Conservation (phyloP, 371 early-diverging fungal species). For the Mortierella sp. region DNA sequence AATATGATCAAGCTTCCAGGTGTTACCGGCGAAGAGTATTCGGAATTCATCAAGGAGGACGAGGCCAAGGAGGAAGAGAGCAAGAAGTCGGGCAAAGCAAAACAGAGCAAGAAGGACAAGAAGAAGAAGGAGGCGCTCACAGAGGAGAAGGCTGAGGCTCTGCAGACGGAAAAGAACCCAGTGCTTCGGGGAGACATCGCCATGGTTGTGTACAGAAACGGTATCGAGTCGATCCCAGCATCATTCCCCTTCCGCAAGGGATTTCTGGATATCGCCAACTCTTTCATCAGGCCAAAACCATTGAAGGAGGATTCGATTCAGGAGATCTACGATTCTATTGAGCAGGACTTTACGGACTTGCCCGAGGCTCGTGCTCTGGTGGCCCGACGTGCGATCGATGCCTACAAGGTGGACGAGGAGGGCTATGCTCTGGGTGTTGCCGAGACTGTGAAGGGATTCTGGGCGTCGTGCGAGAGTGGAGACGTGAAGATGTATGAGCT, state of each 20-base stretch:
- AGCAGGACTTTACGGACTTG: conserved; percentile 68
- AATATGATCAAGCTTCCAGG: conserved; percentile 70
- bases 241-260: conserved; percentile 81
- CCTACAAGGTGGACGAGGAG: conserved; percentile 55
- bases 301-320: conserved; percentile 57
- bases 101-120: conserved; percentile 33
- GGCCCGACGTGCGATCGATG: conserved; percentile 65
- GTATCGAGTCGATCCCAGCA: conserved; percentile 82
- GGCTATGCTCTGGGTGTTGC: conserved; percentile 54
- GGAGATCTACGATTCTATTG: conserved; percentile 67
- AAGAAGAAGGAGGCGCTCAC: conserved; percentile 52
- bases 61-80: conserved; percentile 56
- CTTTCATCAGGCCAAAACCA: conserved; percentile 70
- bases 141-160: conserved; percentile 61
- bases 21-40: conserved; percentile 71
- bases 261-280: conserved; percentile 77
- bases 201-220: conserved; percentile 84
- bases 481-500: conserved; percentile 68
- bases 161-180: conserved; percentile 72
- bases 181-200: conserved; percentile 88
- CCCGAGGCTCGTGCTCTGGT: conserved; percentile 75
- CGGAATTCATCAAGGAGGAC: conserved; percentile 46
- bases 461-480: conserved; percentile 34
- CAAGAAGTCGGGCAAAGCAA: conserved; percentile 34
- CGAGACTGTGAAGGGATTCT: conserved; percentile 42